A percentile compares a stretch with the other conserved stretches of the same genome.
Evolutionary conservation across 495 filamentous ascomycete genomes (phyloP).

Genomic region (Melanomma pulvis-pyrius): DNA sequence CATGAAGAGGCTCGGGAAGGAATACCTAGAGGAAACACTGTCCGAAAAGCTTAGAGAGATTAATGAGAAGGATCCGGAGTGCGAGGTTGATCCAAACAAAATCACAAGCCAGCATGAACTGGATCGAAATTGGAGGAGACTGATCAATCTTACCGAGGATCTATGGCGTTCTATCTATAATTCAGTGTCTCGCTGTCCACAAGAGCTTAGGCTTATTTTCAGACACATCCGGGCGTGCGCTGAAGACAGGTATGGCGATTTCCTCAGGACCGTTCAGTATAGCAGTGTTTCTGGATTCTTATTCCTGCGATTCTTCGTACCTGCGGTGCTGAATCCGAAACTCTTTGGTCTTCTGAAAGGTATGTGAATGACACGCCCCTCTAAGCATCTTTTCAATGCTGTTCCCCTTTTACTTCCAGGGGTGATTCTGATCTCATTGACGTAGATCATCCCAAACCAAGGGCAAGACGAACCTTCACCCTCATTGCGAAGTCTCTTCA

Average conservation of each 20-base stretch:
- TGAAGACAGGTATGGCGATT: conserved; percentile 96
- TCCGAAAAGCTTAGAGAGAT: conserved; percentile 84
- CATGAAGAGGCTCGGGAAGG: conserved; percentile 91
- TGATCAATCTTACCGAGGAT: conserved; percentile 75
- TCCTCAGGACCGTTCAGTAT: conserved; percentile 87
- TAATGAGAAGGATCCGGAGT: conserved; percentile 83
- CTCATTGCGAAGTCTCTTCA: conserved; percentile 96
- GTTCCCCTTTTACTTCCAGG: background rate
- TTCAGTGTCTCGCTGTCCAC: conserved; percentile 73
- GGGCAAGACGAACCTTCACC: conserved; percentile 87
- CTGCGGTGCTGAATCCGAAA: conserved; percentile 94
- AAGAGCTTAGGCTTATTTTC: conserved; percentile 84
- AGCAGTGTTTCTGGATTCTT: conserved; percentile 96
- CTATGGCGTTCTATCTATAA: conserved; percentile 82
- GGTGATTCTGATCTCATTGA: background rate
- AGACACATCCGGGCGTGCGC: conserved; percentile 92
- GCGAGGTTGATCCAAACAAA: conserved; percentile 89
- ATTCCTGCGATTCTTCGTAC: conserved; percentile 94
- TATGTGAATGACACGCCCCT: conserved; percentile 43
- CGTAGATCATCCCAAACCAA: conserved; percentile 79
- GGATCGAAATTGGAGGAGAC: conserved; percentile 77
- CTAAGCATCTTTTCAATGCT: background rate
- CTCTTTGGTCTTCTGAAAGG: conserved; percentile 89
- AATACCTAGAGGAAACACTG: conserved; percentile 88
- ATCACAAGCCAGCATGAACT: conserved; percentile 73